Base-by-base conservation (phyloP, 73 alveolate species). In the Symbiodinium natans region DNA sequence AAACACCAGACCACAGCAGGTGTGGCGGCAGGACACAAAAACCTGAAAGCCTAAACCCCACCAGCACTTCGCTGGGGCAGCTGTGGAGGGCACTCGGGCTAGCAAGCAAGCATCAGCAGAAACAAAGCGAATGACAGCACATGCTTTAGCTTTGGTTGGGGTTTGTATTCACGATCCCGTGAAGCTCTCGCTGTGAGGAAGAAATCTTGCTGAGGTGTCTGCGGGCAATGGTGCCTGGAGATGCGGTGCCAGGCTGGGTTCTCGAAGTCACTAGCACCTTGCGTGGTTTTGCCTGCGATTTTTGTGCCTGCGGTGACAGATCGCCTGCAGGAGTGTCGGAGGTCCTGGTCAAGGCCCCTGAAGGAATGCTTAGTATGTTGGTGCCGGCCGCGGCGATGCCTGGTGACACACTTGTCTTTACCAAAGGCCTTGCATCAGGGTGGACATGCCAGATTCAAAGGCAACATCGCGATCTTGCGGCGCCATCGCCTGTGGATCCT, bases 141-240 rank as follows among this genome's bases (percentile, higher is more conserved):
- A n/a, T n/a, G n/a, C n/a, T n/a, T n/a, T n/a, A n/a, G n/a, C n/a
- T n/a, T n/a, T n/a, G n/a, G n/a, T n/a, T n/a, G n/a, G n/a, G n/a
- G n/a, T n/a, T n/a, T n/a, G n/a, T n/a, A n/a, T n/a, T n/a, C n/a
- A n/a, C n/a, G n/a, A n/a, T n/a, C n/a, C n/a, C n/a, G n/a, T n/a
- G n/a, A n/a, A n/a, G n/a, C n/a, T n/a, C n/a, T n/a, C n/a, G n/a
- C n/a, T n/a, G n/a, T n/a, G n/a, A n/a, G n/a, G n/a, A n/a, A n/a
- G n/a, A n/a, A n/a, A n/a, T n/a, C n/a, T n/a, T n/a, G n/a, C n/a
- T n/a, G n/a, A 63, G 80, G 80, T 63, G 80, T 63, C 75, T 90
- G 74, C 97, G 97, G 38, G 97, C 97, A 31, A 31, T 90, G 68
- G 97, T 90, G 27, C 97, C 97, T 0, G 97, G 89, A 23, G 97